Conservation (phyloP, 2,329 filamentous ascomycete genomes). For the Parascedosporium putredinis region DNA sequence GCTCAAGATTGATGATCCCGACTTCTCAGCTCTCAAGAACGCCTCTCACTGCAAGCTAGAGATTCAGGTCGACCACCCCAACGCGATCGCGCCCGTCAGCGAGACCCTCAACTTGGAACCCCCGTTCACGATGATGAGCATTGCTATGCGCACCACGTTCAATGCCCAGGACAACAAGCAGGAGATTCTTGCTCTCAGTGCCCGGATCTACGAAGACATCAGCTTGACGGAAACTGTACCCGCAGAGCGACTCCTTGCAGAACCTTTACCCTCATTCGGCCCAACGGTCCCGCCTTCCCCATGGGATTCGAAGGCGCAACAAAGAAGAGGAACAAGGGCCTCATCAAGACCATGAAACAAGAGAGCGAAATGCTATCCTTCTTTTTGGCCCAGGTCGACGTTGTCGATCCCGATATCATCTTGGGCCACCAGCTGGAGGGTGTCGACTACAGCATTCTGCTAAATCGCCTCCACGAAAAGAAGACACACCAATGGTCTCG, state of each 20-base stretch:
- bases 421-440: slow-evolving; percentile 95
- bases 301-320: slow-evolving; percentile 74
- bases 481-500: slow-evolving; percentile 93
- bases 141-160: slow-evolving; percentile 77
- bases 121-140: slow-evolving; percentile 89
- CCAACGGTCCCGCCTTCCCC: slow-evolving; percentile 62
- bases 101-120: slow-evolving; percentile 74
- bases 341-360: slow-evolving; percentile 70
- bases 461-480: slow-evolving; percentile 78
- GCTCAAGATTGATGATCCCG: slow-evolving; percentile 79
- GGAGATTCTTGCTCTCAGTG: slow-evolving; percentile 85
- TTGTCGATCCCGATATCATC: slow-evolving; percentile 85
- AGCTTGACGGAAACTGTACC: slow-evolving; percentile 79
- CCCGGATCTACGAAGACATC: slow-evolving; percentile 85
- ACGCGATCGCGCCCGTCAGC: slow-evolving; percentile 59
- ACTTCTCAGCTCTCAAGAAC: slow-evolving; percentile 78
- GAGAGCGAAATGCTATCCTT: slow-evolving; percentile 79
- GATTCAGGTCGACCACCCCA: slow-evolving; percentile 68
- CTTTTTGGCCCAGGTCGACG: slow-evolving; percentile 80
- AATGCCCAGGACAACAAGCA: slow-evolving; percentile 93
- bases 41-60: slow-evolving; percentile 97
- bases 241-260: slow-evolving; percentile 81
- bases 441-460: slow-evolving; percentile 84
- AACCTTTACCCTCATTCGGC: slow-evolving; percentile 85
- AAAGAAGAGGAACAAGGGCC: slow-evolving; percentile 60